phyloP scores from a whole-genome alignment of 768 basidiomycete species.

The Mycena filopes region DNA sequence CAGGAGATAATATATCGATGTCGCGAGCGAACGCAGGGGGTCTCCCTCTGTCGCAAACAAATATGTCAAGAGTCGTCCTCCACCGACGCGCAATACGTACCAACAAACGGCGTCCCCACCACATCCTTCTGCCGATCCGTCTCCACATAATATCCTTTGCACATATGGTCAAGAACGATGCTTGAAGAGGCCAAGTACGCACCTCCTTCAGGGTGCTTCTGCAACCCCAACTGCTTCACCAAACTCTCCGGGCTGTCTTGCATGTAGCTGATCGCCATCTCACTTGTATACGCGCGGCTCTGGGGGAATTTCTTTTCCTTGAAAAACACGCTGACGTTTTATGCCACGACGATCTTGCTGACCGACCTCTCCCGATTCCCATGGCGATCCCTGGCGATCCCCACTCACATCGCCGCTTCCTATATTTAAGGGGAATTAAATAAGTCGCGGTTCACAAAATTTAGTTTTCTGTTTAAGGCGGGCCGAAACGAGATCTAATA shows the following conservation, averaged over 20 bases:
- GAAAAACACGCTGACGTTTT: too few species aligned
- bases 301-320: too few species aligned
- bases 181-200: background rate
- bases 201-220: conserved; percentile 18
- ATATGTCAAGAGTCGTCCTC: too few species aligned
- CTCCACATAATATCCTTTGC: conserved; percentile 11
- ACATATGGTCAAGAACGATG: background rate
- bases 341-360: too few species aligned
- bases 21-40: conserved; percentile 48
- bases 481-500: conserved; percentile 1
- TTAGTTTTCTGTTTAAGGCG: background rate
- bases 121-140: conserved; percentile 9
- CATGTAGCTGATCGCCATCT: background rate
- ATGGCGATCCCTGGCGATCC: too few species aligned
- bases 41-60: conserved; percentile 22
- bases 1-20: conserved; percentile 61
- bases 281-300: too few species aligned
- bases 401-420: conserved; percentile 3
- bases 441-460: background rate
- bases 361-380: too few species aligned
- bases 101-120: conserved; percentile 18
- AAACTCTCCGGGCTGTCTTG: conserved; percentile 1
- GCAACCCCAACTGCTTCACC: conserved; percentile 1
- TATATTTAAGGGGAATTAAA: conserved; percentile 6
- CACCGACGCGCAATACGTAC: conserved; percentile 2